Conservation (phyloP, 1,284 basidiomycete species). For the Veloporphyrellus conicus region DNA sequence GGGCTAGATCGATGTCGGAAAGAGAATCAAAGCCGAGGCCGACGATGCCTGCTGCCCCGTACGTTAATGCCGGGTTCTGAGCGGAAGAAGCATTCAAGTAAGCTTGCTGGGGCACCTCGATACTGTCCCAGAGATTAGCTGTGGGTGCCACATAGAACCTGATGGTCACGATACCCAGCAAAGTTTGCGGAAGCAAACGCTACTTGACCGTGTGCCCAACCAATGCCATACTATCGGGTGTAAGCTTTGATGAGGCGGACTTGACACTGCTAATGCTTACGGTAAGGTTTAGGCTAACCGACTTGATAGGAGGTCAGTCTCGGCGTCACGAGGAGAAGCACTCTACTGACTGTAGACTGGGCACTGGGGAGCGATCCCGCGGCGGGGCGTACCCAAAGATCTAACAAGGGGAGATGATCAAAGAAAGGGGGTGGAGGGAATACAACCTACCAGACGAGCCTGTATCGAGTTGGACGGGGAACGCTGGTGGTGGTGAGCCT, state of each 20-base stretch:
- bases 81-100: constrained; percentile 59
- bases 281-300: constrained; percentile 52
- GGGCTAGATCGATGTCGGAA: constrained; percentile 58
- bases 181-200: constrained; percentile 60
- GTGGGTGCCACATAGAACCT: constrained; percentile 1
- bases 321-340: not conserved
- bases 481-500: constrained; percentile 39
- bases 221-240: constrained; percentile 62
- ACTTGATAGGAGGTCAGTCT: constrained; percentile 31
- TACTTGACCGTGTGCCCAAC: constrained; percentile 66
- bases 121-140: constrained; percentile 38
- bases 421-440: not conserved
- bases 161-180: constrained; percentile 50
- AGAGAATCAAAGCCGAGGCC: constrained; percentile 76
- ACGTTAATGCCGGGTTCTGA: constrained; percentile 65
- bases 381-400: constrained; percentile 67
- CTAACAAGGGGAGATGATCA: constrained; percentile 31
- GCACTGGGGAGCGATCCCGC: constrained; percentile 50
- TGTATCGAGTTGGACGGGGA: constrained; percentile 71
- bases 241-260: constrained; percentile 3
- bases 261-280: constrained; percentile 36
- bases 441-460: constrained; percentile 73
- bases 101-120: constrained; percentile 61
- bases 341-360: constrained; percentile 47
- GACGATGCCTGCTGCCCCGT: constrained; percentile 67